Percentiles rank a stretch among this genome's conserved stretches.
These are phyloP conservation scores for Cotoneaster glaucophyllus DNA, from an alignment of 306 rosid species.

Conservation along the genomic window DNA sequence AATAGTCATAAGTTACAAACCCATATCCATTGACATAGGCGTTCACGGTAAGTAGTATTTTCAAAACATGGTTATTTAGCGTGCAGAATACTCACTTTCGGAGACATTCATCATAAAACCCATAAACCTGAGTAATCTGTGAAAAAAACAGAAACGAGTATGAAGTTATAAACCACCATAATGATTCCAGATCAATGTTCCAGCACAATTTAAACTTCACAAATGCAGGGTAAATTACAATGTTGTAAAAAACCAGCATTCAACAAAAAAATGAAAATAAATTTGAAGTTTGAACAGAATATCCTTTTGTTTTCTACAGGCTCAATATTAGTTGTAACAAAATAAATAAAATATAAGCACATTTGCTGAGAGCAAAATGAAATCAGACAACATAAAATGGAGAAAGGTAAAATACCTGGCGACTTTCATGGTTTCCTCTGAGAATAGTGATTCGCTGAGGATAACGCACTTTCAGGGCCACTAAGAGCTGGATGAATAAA, in stretches of 20 bases:
- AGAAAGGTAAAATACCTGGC: conserved; percentile 59
- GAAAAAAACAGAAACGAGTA: neutral
- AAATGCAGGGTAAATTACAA: neutral
- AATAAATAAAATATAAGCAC: neutral
- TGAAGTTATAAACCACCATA: neutral
- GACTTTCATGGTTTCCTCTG: conserved; percentile 99
- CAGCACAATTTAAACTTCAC: neutral
- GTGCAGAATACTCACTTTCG: conserved; percentile 64
- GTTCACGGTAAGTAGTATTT: neutral
- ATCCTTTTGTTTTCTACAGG: neutral
- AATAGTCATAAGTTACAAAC: neutral
- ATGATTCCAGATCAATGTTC: neutral
- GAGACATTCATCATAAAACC: conserved; percentile 92
- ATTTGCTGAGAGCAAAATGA: neutral
- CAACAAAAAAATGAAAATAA: no score
- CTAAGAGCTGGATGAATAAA: conserved; percentile 68
- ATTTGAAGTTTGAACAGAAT: neutral
- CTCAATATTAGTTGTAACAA: neutral
- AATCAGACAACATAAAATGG: conserved; percentile 3
- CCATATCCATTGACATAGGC: neutral
- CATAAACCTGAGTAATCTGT: conserved; percentile 96
- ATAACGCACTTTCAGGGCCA: conserved; percentile 89
- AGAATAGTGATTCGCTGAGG: conserved; percentile 96
- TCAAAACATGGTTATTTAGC: neutral
- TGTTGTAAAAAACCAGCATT: neutral